Percentiles rank a stretch among this genome's conserved stretches.
phyloP scores from a whole-genome alignment of 257 asterid species.

The Cynanchum wilfordii region DNA sequence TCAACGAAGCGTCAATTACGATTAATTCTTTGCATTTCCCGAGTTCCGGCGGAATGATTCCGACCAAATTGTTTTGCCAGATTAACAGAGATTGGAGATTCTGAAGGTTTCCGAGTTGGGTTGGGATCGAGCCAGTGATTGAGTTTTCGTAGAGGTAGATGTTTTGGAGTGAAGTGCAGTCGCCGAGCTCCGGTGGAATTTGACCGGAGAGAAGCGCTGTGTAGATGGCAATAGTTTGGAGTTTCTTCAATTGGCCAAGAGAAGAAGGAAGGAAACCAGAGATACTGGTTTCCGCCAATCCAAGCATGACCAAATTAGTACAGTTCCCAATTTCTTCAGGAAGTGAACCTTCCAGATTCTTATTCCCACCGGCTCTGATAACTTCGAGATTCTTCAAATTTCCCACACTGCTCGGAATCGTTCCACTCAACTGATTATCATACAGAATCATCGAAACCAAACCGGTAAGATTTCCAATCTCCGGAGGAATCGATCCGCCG shows the following conservation, averaged over 20 bases:
- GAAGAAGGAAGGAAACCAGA: slow-evolving; percentile 67
- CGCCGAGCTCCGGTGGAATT: slow-evolving; percentile 69
- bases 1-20: slow-evolving; percentile 56
- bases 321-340: slow-evolving; percentile 69
- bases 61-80: slow-evolving; percentile 67
- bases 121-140: slow-evolving; percentile 60
- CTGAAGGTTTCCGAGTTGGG: slow-evolving; percentile 41
- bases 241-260: slow-evolving; percentile 47
- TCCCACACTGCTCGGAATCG: slow-evolving; percentile 53
- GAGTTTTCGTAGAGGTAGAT: slow-evolving; percentile 64
- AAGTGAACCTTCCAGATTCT: slow-evolving; percentile 56
- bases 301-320: slow-evolving; percentile 44
- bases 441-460: slow-evolving; percentile 39
- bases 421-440: slow-evolving; percentile 61
- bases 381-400: slow-evolving; percentile 44
- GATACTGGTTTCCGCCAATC: slow-evolving; percentile 68
- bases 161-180: slow-evolving; percentile 38
- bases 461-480: slow-evolving; percentile 46
- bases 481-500: slow-evolving; percentile 45
- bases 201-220: slow-evolving; percentile 70
- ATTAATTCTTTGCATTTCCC: slow-evolving; percentile 43
- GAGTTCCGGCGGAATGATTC: slow-evolving; percentile 52
- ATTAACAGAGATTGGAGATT: slow-evolving; percentile 49
- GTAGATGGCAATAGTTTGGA: slow-evolving; percentile 58
- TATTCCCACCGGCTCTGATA: slow-evolving; percentile 75